phyloP scores from a whole-genome alignment of 306 rosid species.

The Dalbergia oliveri region DNA sequence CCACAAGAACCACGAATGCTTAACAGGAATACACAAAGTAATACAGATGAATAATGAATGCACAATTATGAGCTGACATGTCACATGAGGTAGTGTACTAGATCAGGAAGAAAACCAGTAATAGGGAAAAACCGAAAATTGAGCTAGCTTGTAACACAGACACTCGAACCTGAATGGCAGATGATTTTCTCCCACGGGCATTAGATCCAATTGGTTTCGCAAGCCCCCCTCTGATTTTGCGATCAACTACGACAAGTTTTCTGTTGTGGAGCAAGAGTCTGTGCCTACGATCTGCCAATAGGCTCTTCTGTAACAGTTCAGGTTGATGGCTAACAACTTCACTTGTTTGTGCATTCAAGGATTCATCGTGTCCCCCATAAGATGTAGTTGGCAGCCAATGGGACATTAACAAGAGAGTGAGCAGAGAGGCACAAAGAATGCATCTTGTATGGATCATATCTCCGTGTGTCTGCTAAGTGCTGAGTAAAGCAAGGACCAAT shows the following conservation, averaged over 20 bases:
- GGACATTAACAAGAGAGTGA: constrained; percentile 27
- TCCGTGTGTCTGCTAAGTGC: background rate
- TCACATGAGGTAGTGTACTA: background rate
- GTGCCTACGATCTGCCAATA: background rate
- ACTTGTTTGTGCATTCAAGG: background rate
- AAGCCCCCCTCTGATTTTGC: too few species aligned
- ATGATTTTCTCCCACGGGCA: background rate
- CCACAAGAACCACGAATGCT: too few species aligned
- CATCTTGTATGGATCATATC: background rate
- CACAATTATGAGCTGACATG: background rate
- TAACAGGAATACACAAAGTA: background rate
- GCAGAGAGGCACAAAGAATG: background rate
- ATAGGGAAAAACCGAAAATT: background rate
- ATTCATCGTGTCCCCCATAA: background rate
- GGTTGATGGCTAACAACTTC: background rate
- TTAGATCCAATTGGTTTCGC: background rate
- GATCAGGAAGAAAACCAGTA: background rate
- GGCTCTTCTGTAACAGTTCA: background rate
- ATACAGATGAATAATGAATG: background rate
- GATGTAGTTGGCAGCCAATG: constrained; percentile 11
- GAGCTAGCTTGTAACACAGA: background rate
- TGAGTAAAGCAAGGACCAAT: background rate
- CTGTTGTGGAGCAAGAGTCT: background rate
- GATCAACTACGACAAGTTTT: constrained; percentile 18
- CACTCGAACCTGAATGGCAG: background rate